A percentile compares a stretch with the other conserved stretches of the same genome.
Conservation (phyloP, 164 flowering plant genomes). For the Sextonia rubra region DNA sequence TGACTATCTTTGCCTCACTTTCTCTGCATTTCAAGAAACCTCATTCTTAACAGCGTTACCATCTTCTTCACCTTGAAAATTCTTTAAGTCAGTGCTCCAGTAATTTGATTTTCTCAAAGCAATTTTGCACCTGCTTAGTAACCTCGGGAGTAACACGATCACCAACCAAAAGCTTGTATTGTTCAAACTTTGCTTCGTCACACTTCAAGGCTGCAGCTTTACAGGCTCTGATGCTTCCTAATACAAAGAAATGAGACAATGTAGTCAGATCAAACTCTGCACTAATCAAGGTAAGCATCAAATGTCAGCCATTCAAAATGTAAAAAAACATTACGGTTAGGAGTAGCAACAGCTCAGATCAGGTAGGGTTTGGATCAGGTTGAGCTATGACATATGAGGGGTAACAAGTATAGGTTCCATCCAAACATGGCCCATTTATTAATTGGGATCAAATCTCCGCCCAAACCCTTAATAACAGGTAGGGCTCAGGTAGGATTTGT, state of each 20-base stretch:
- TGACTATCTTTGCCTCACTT: neutral
- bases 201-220: conserved; percentile 62
- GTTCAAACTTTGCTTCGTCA: conserved; percentile 67
- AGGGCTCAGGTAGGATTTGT: too few species aligned
- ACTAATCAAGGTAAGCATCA: neutral
- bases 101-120: conserved; percentile 50
- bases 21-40: neutral
- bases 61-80: neutral
- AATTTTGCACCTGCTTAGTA: conserved; percentile 45
- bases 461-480: too few species aligned
- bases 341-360: too few species aligned
- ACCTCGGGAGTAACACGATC: conserved; percentile 31
- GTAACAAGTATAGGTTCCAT: too few species aligned
- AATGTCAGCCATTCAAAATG: neutral
- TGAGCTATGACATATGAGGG: too few species aligned
- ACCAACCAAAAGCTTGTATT: conserved; percentile 45
- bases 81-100: conserved; percentile 42
- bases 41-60: neutral
- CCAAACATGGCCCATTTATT: too few species aligned
- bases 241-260: neutral
- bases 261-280: neutral
- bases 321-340: neutral
- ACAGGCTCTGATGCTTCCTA: conserved; percentile 71
- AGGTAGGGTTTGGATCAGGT: too few species aligned
- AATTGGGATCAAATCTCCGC: too few species aligned